phyloP scores from a whole-genome alignment of 805 yeast genomes.

The Phaffomyces opuntiae region DNA sequence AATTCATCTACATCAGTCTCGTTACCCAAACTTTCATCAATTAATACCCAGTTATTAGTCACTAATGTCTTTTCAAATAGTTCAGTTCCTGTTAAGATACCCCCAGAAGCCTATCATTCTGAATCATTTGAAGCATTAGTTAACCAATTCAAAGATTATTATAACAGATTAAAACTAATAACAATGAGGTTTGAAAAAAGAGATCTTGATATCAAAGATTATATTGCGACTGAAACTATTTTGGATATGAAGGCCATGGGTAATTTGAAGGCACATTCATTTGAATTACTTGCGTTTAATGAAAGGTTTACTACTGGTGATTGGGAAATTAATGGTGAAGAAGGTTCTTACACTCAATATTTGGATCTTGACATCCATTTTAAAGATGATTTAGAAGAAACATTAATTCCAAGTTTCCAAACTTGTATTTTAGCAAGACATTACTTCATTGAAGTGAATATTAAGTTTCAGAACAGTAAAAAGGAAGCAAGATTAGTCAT shows the following conservation, averaged over 20 bases:
- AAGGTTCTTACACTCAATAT: neutral
- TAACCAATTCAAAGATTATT: conserved; percentile 17
- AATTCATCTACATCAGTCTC: conserved; percentile 21
- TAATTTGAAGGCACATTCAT: conserved; percentile 10
- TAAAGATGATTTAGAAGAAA: conserved; percentile 36
- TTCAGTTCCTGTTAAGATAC: conserved; percentile 37
- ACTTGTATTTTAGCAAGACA: conserved; percentile 54
- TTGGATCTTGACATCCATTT: conserved; percentile 32
- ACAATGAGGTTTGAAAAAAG: conserved; percentile 6
- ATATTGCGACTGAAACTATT: conserved; percentile 8
- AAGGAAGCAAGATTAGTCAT: too few species aligned
- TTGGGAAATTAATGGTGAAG: conserved; percentile 20
- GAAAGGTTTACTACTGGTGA: conserved; percentile 1
- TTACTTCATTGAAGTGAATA: conserved; percentile 44
- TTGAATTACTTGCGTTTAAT: conserved; percentile 2
- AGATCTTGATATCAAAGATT: conserved; percentile 5
- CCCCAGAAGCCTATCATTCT: conserved; percentile 23
- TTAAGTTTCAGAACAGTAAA: conserved; percentile 11
- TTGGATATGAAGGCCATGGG: conserved; percentile 19
- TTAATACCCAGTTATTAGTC: conserved; percentile 26
- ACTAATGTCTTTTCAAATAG: conserved; percentile 28
- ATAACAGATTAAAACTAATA: conserved; percentile 13
- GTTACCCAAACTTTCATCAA: conserved; percentile 5
- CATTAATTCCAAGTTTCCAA: conserved; percentile 56
- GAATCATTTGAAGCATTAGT: conserved; percentile 17